These are phyloP conservation scores for Xerocomellus amylosporus DNA, from an alignment of 768 basidiomycete species.

Conservation along the genomic window DNA sequence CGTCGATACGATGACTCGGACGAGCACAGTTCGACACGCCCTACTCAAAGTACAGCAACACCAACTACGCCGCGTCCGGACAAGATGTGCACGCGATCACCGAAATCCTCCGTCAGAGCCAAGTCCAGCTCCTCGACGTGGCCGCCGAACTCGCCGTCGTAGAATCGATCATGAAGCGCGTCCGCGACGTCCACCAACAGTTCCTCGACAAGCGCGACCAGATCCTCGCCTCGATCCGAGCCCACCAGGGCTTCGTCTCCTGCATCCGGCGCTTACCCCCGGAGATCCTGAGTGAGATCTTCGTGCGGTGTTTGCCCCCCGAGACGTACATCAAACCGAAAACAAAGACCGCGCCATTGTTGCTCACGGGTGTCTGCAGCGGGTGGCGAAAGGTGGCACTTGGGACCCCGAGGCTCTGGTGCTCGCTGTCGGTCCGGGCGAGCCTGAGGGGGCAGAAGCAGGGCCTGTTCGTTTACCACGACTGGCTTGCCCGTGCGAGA, in stretches of 20 bases:
- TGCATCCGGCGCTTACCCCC: constrained; percentile 39
- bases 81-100: constrained; percentile 10
- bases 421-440: constrained; percentile 33
- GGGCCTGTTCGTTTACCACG: constrained; percentile 15
- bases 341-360: constrained; percentile 31
- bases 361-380: constrained; percentile 40
- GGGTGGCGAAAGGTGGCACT: constrained; percentile 42
- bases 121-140: constrained; percentile 13
- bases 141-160: constrained; percentile 13
- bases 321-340: constrained; percentile 25
- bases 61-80: constrained; percentile 3
- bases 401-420: constrained; percentile 47
- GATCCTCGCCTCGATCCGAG: constrained; percentile 16
- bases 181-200: constrained; percentile 1
- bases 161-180: constrained; percentile 10
- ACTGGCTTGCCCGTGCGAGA: constrained; percentile 21
- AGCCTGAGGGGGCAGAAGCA: constrained; percentile 5
- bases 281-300: constrained; percentile 49
- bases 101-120: constrained; percentile 15
- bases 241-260: constrained; percentile 18
- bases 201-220: neutral
- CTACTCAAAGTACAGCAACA: neutral
- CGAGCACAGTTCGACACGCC: too few species aligned
- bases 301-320: constrained; percentile 36
- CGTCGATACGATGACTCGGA: too few species aligned